These are phyloP conservation scores for Cetradonia linearis DNA, from an alignment of 495 filamentous ascomycete genomes.

Conservation along the genomic window DNA sequence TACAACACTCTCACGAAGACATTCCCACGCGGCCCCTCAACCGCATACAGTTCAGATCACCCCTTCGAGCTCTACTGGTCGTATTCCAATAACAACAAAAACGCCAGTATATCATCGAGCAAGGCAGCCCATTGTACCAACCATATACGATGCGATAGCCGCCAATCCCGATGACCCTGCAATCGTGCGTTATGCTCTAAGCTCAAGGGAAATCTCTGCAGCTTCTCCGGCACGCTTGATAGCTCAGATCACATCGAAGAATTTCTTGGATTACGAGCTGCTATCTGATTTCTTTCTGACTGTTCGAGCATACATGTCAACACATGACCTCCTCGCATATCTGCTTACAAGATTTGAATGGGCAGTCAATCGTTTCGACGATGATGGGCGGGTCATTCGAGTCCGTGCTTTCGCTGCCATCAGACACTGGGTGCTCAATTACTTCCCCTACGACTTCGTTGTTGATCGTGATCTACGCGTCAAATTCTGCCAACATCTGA, in stretches of 20 bases:
- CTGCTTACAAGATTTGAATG: slow-evolving; percentile 76
- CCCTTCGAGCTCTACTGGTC: slow-evolving; percentile 14
- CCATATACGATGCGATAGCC: slow-evolving; percentile 72
- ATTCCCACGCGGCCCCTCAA: slow-evolving; percentile 34
- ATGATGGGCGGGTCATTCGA: slow-evolving; percentile 80
- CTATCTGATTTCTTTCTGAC: slow-evolving; percentile 98
- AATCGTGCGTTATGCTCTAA: slow-evolving; percentile 72
- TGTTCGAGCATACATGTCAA: slow-evolving; percentile 73
- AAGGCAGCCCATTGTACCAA: slow-evolving; percentile 40
- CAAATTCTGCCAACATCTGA: slow-evolving; percentile 73
- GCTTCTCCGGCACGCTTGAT: slow-evolving; percentile 87
- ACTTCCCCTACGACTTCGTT: slow-evolving; percentile 92
- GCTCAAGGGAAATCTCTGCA: slow-evolving; percentile 66
- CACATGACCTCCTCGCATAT: slow-evolving; percentile 66
- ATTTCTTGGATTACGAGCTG: slow-evolving; percentile 93
- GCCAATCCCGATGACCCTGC: slow-evolving; percentile 62
- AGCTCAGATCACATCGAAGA: slow-evolving; percentile 94
- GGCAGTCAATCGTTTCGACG: slow-evolving; percentile 72
- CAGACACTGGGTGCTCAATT: slow-evolving; percentile 97
- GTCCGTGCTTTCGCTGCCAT: slow-evolving; percentile 94
- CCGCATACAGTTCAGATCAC: slow-evolving; percentile 22
- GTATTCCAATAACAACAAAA: slow-evolving; percentile 21
- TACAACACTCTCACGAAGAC: slow-evolving; percentile 31
- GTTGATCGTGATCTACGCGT: slow-evolving; percentile 67
- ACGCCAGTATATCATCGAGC: slow-evolving; percentile 37